A percentile compares a stretch with the other conserved stretches of the same genome.
Evolutionary conservation across 2,329 filamentous ascomycete genomes (phyloP).

Genomic region (Trichoderma sp.): DNA sequence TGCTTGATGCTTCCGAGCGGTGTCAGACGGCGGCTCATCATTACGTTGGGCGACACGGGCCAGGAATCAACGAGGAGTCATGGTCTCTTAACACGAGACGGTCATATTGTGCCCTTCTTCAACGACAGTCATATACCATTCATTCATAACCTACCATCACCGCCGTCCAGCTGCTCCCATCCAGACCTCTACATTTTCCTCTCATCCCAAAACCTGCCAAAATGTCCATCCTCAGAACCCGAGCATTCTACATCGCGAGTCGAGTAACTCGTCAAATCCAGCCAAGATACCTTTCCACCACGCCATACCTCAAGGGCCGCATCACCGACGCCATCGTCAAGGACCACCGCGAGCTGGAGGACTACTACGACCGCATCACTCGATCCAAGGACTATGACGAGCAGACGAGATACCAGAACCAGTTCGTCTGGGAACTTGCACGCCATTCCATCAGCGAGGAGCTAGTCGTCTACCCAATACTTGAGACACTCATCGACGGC

Average conservation of each 20-base stretch:
- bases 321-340: constrained; percentile 35
- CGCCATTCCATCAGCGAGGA: constrained; percentile 53
- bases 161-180: no score
- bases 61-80: background rate
- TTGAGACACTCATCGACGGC: constrained; percentile 51
- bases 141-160: no score
- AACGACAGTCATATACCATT: background rate
- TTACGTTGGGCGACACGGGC: background rate
- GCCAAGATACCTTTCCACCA: background rate
- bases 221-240: background rate
- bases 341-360: constrained; percentile 37
- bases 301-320: constrained; percentile 1
- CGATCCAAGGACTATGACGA: constrained; percentile 41
- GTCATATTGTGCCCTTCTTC: background rate
- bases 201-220: background rate
- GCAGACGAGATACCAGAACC: constrained; percentile 47
- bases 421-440: constrained; percentile 52
- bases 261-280: background rate
- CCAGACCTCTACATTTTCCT: no score
- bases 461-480: constrained; percentile 55
- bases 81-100: background rate
- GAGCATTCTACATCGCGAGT: background rate
- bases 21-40: background rate
- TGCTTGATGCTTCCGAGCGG: background rate
- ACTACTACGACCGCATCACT: constrained; percentile 47